A percentile compares a stretch with the other conserved stretches of the same genome.
Conservation (phyloP, 805 yeast genomes). For the Candida ulmi region DNA sequence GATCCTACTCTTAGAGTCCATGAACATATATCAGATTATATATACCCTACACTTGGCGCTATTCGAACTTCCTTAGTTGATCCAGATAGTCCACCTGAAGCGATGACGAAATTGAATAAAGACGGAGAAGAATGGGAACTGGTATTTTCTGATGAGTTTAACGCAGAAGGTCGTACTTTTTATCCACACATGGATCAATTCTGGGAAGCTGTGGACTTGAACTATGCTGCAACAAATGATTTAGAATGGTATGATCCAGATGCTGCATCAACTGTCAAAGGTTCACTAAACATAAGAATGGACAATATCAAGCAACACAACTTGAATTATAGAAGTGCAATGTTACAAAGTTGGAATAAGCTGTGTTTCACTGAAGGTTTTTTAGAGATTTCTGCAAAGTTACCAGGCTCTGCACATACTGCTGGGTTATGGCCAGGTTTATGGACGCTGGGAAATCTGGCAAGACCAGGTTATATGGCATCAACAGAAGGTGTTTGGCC, state of each 20-base stretch:
- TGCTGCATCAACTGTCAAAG: conserved; percentile 36
- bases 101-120: conserved; percentile 29
- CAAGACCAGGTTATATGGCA: conserved; percentile 43
- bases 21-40: conserved; percentile 6
- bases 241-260: conserved; percentile 51
- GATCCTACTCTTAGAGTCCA: not conserved
- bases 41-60: conserved; percentile 51
- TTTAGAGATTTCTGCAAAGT: conserved; percentile 35
- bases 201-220: conserved; percentile 37
- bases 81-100: conserved; percentile 59
- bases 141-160: conserved; percentile 45
- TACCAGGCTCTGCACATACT: conserved; percentile 37
- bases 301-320: conserved; percentile 39
- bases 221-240: conserved; percentile 43
- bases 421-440: conserved; percentile 48
- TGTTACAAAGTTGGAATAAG: conserved; percentile 45
- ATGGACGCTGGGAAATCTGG: conserved; percentile 45
- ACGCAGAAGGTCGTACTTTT: conserved; percentile 42
- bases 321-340: conserved; percentile 40
- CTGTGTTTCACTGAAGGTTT: conserved; percentile 41
- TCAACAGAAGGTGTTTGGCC: conserved; percentile 49
- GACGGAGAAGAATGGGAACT: conserved; percentile 35
- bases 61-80: conserved; percentile 61
- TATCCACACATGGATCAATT: conserved; percentile 45
- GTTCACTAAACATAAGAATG: conserved; percentile 33